Evolutionary conservation across 805 yeast genomes (phyloP).

Genomic region (Maudiozyma serrabonitensis): DNA sequence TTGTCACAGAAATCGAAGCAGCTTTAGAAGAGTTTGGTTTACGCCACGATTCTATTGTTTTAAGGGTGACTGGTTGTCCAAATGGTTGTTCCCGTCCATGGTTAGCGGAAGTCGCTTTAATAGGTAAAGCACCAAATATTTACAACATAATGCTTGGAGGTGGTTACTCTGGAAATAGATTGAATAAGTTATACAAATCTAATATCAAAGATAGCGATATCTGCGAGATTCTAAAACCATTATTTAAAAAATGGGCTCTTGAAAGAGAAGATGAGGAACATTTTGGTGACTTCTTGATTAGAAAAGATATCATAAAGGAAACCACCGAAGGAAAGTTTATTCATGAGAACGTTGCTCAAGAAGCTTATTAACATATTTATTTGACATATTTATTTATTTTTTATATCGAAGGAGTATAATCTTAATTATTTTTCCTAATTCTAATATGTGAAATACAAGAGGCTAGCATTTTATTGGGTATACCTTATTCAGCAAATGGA

Average conservation of each 20-base stretch:
- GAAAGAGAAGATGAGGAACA: slow-evolving; percentile 89
- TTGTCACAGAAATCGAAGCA: slow-evolving; percentile 73
- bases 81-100: slow-evolving; percentile 98
- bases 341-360: slow-evolving; percentile 89
- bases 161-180: slow-evolving; percentile 85
- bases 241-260: slow-evolving; percentile 88
- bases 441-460: no score
- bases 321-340: slow-evolving; percentile 84
- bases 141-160: slow-evolving; percentile 94
- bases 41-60: slow-evolving; percentile 86
- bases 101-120: slow-evolving; percentile 91
- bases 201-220: slow-evolving; percentile 89
- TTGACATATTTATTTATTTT: slow-evolving; percentile 2
- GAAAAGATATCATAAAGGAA: slow-evolving; percentile 76
- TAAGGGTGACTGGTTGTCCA: slow-evolving; percentile 99
- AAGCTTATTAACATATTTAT: slow-evolving; percentile 31
- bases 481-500: no score
- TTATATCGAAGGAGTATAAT: background rate
- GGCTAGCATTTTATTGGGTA: no score
- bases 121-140: slow-evolving; percentile 90
- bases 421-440: no score
- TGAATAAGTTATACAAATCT: slow-evolving; percentile 80
- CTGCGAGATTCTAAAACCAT: slow-evolving; percentile 61
- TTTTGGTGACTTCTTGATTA: slow-evolving; percentile 85
- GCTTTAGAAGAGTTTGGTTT: slow-evolving; percentile 85